phyloP scores from a whole-genome alignment of 495 filamentous ascomycete genomes.

The Cenococcum geophilum region DNA sequence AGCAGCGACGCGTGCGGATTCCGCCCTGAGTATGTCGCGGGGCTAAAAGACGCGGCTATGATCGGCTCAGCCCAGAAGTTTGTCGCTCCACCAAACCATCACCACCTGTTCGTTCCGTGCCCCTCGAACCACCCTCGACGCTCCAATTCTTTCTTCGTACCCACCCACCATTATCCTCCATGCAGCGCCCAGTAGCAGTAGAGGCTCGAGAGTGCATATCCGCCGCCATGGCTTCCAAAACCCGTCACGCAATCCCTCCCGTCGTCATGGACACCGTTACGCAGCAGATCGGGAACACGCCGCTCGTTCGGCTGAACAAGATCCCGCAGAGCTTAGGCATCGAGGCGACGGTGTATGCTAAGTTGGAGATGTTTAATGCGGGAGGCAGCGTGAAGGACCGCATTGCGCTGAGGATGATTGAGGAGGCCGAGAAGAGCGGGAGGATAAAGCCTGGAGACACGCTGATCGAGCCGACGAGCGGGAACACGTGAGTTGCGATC shows the following conservation, averaged over 20 bases:
- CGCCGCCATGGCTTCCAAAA: too few species aligned
- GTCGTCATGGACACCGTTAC: conserved; percentile 54
- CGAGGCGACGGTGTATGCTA: conserved; percentile 85
- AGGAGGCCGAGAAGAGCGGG: conserved; percentile 83
- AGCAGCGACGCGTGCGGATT: too few species aligned
- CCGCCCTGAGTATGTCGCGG: too few species aligned
- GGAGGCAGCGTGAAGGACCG: conserved; percentile 97
- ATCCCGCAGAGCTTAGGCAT: conserved; percentile 87
- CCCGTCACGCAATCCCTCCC: conserved; percentile 51
- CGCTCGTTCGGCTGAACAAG: conserved; percentile 84
- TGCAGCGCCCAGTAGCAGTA: too few species aligned
- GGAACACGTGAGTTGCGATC: conserved; percentile 57
- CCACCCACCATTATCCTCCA: too few species aligned
- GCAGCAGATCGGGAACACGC: conserved; percentile 87
- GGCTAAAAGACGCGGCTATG: too few species aligned
- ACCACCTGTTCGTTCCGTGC: too few species aligned
- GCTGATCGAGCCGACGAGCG: conserved; percentile 94
- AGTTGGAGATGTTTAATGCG: conserved; percentile 94
- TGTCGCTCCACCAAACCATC: too few species aligned
- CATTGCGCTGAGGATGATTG: conserved; percentile 95
- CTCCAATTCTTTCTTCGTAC: too few species aligned
- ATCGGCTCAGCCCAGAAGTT: too few species aligned
- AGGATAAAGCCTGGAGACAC: conserved; percentile 96
- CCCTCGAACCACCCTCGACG: too few species aligned
- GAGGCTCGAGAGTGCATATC: too few species aligned